A percentile compares a stretch with the other conserved stretches of the same genome.
These are phyloP conservation scores for Olyra latifolia DNA, from an alignment of 176 grass and related monocot genomes.

Conservation along the genomic window DNA sequence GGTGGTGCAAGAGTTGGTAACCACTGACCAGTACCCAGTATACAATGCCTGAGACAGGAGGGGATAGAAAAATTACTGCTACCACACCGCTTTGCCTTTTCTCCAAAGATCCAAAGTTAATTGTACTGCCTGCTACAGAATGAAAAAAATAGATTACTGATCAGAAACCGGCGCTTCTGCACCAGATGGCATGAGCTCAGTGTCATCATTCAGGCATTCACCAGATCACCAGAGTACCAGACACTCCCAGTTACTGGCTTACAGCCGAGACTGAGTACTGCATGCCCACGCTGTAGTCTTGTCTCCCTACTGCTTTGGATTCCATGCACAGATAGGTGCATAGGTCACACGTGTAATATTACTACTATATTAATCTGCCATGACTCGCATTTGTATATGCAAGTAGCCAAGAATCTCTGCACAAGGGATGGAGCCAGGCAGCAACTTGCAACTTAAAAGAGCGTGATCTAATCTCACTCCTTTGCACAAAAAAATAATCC, in stretches of 20 bases:
- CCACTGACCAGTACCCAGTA: not conserved
- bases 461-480: constrained; percentile 32
- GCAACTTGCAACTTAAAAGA: constrained; percentile 28
- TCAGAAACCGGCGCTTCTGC: constrained; percentile 20
- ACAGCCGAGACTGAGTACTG: constrained; percentile 9
- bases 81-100: constrained; percentile 11
- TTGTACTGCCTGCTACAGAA: constrained; percentile 40
- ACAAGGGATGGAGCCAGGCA: constrained; percentile 34
- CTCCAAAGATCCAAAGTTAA: constrained; percentile 26
- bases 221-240: not conserved
- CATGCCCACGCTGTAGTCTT: constrained; percentile 8
- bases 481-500: constrained; percentile 14
- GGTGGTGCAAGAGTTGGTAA: not conserved
- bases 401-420: constrained; percentile 43
- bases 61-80: constrained; percentile 26
- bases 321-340: constrained; percentile 25
- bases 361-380: not conserved
- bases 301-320: constrained; percentile 53
- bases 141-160: constrained; percentile 13
- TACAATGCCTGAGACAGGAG: constrained; percentile 27
- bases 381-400: constrained; percentile 30
- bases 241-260: not conserved
- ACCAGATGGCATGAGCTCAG: constrained; percentile 35
- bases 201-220: constrained; percentile 20
- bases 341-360: constrained; percentile 46